A percentile compares a stretch with the other conserved stretches of the same genome.
Evolutionary conservation across 2,329 filamentous ascomycete species (phyloP).

Genomic region (Aspergillus proliferans): DNA sequence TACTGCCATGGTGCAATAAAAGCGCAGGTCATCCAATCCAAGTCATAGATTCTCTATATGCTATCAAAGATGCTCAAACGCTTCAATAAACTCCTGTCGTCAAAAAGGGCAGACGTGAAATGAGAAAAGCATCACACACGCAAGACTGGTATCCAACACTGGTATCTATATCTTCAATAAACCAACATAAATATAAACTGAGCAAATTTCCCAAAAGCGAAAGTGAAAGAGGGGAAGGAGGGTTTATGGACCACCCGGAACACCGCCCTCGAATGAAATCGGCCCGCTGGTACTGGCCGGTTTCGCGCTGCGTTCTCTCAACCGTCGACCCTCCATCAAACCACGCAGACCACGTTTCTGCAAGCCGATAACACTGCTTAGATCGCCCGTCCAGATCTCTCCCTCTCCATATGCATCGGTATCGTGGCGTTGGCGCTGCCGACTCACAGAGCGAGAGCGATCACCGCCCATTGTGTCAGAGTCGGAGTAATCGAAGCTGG

Average conservation of each 20-base stretch:
- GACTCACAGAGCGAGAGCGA: not conserved
- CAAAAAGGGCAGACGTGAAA: no score
- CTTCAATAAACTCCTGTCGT: no score
- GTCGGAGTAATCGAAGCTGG: slow-evolving; percentile 34
- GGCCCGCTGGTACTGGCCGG: slow-evolving; percentile 18
- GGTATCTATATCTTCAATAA: not conserved
- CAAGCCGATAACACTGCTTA: slow-evolving; percentile 81
- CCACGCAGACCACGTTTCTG: slow-evolving; percentile 90
- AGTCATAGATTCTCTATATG: no score
- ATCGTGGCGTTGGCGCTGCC: slow-evolving; percentile 32
- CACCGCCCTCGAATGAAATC: not conserved
- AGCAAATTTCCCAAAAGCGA: slow-evolving; percentile 1
- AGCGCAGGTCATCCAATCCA: no score
- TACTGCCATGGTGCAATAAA: no score
- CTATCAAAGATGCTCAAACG: no score
- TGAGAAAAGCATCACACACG: no score
- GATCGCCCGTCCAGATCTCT: slow-evolving; percentile 69
- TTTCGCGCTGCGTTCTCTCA: slow-evolving; percentile 62
- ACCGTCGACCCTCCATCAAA: slow-evolving; percentile 85
- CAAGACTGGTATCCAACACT: not conserved
- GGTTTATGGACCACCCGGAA: not conserved
- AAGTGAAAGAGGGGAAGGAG: not conserved
- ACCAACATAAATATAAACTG: not conserved
- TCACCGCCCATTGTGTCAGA: slow-evolving; percentile 17
- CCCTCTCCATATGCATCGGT: slow-evolving; percentile 35